Conservation (phyloP, 169 alveolate species). For the Cryptosporidium parvum region DNA sequence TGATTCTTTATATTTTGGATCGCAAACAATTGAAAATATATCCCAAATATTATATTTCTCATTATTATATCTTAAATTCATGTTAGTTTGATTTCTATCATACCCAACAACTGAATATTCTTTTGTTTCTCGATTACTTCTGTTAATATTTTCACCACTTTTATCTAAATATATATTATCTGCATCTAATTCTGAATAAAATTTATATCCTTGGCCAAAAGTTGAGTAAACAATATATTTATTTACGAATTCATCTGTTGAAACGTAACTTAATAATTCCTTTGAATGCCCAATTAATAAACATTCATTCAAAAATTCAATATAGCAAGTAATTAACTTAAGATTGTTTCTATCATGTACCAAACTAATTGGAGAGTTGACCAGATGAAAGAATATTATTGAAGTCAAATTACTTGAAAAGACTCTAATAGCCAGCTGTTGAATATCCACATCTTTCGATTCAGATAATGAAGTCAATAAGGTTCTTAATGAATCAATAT, state of each 20-base stretch:
- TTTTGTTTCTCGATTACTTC: conserved; percentile 5
- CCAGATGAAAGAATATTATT: conserved; percentile 44
- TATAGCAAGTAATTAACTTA: conserved; percentile 47
- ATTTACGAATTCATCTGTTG: conserved; percentile 18
- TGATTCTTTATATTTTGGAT: conserved; percentile 66
- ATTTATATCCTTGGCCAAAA: conserved; percentile 65
- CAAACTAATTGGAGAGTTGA: conserved; percentile 42
- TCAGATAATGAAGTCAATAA: conserved; percentile 56
- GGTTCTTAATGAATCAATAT: conserved; percentile 64
- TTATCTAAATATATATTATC: conserved; percentile 58
- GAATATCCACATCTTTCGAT: conserved; percentile 27
- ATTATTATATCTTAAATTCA: neutral
- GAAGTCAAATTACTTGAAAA: conserved; percentile 53
- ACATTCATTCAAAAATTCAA: conserved; percentile 70
- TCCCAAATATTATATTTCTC: conserved; percentile 51
- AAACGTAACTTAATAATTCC: conserved; percentile 23
- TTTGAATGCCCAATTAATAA: conserved; percentile 71
- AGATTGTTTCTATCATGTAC: conserved; percentile 47
- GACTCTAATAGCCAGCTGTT: conserved; percentile 41
- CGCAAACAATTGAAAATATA: conserved; percentile 43
- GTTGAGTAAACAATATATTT: conserved; percentile 8
- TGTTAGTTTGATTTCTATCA: neutral
- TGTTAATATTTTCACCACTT: conserved; percentile 5
- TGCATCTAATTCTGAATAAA: conserved; percentile 44
- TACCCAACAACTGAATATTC: conserved; percentile 49